Evolutionary conservation across 2,329 filamentous ascomycete species (phyloP), one percentile per base, ranked within the genome.

Genomic region (Aspergillus sp.): DNA sequence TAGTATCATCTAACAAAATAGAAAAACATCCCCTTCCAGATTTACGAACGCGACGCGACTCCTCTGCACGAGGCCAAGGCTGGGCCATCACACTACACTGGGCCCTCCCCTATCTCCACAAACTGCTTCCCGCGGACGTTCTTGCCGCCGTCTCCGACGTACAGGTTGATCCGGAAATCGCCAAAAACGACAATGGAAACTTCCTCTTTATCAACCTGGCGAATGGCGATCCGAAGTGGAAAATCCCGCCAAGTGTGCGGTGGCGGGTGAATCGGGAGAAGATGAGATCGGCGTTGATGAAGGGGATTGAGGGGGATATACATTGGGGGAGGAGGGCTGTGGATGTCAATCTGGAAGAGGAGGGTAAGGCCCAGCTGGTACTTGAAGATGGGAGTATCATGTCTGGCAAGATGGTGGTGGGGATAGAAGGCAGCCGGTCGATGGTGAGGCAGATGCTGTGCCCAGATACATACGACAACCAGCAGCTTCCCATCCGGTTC

Each of bases 131-230:
- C 4, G 33, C 41, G 8, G 46, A 51, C 4, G 53, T 45, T 4
- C 37, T 58, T 5, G 26, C 33, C 0, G 46, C 43, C 2, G 56
- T 59, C 19, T 39, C 55, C 37, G 45, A 42, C 2, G 48, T 51
- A 2, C 57, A 59, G 29, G 57, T 59, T 4, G 57, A 59, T 28
- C 54, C 51, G 0, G 49, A 50, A 2, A 49, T 58, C 6, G 57
- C 57, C 3, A 37, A 31, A 3, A 42, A 57, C 8, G 57, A 59
- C 35, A 54, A 48, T 6, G 57, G 56, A 2, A 57, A 58, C 30
- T 58, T 59, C 30, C 45, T 57, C 4, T 64, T 64, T 41, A 47
- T 63, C 36, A 55, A 64, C 30, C 52, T 61, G 1, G 46, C 56
- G 6, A 61, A 52, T 0, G 58, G 58, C 5, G 52, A 59, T 11